Percentiles rank a stretch among this genome's conserved stretches.
phyloP scores from a whole-genome alignment of 2,329 filamentous ascomycete genomes.

The Microcera coccophila region DNA sequence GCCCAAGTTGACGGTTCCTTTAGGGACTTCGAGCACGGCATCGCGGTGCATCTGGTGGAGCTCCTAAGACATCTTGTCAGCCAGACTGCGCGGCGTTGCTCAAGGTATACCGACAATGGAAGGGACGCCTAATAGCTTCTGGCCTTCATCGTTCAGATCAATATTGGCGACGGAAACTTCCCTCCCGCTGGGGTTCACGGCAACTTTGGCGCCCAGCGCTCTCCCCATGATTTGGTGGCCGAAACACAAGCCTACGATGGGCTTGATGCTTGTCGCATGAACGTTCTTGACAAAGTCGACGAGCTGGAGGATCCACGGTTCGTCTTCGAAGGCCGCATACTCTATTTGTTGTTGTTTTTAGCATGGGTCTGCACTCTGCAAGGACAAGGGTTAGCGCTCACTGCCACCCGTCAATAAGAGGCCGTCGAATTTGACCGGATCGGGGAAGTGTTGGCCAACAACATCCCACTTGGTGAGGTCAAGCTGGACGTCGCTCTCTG shows the following conservation, averaged over 20 bases:
- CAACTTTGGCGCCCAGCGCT: conserved; percentile 37
- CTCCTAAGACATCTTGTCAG: conserved; percentile 15
- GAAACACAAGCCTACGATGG: conserved; percentile 44
- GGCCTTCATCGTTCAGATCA: conserved; percentile 35
- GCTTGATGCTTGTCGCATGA: conserved; percentile 26
- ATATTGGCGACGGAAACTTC: conserved; percentile 40
- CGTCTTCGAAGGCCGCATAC: conserved; percentile 36
- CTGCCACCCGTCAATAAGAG: conserved; percentile 34
- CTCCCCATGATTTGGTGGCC: conserved; percentile 45
- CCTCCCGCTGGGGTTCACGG: conserved; percentile 37
- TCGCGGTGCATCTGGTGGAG: conserved; percentile 46
- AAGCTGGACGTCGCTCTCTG: conserved; percentile 22
- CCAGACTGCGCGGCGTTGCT: accelerated
- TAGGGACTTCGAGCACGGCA: conserved; percentile 36
- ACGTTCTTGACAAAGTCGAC: conserved; percentile 32
- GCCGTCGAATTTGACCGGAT: conserved; percentile 26
- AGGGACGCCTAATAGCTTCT: conserved; percentile 31
- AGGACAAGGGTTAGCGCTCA: conserved; percentile 10
- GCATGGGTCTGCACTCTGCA: background rate
- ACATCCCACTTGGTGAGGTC: conserved; percentile 30
- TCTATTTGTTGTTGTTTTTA: conserved; percentile 12
- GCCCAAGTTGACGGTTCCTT: conserved; percentile 36
- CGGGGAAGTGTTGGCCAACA: conserved; percentile 27
- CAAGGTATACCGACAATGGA: conserved; percentile 23
- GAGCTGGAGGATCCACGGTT: conserved; percentile 39